These are phyloP conservation scores for Arabidopsis lyrata DNA, from an alignment of 441 rosid species.

Conservation along the genomic window DNA sequence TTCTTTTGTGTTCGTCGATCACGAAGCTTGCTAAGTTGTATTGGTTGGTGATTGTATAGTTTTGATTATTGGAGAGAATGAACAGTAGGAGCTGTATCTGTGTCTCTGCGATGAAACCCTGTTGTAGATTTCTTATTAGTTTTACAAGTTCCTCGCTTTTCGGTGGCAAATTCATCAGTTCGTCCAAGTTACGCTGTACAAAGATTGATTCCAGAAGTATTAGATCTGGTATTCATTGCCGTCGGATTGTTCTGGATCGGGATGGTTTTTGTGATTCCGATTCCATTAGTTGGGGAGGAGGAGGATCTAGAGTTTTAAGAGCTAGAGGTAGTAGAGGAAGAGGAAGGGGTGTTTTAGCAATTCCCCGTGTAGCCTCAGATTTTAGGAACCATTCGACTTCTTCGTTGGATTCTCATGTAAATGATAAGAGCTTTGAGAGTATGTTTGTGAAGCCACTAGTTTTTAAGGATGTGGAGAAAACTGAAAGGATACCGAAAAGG, in stretches of 20 bases:
- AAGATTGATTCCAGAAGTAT: slow-evolving; percentile 41
- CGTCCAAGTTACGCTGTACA: slow-evolving; percentile 63
- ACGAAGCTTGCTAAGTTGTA: slow-evolving; percentile 1
- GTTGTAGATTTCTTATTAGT: slow-evolving; percentile 69
- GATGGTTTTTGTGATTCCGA: slow-evolving; percentile 66
- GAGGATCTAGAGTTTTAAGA: slow-evolving; percentile 49
- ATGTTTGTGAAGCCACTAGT: slow-evolving; percentile 78
- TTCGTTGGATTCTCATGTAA: slow-evolving; percentile 65
- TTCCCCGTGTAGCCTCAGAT: slow-evolving; percentile 78
- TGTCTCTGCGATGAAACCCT: slow-evolving; percentile 79
- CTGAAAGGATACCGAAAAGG: slow-evolving; percentile 51
- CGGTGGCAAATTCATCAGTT: slow-evolving; percentile 51
- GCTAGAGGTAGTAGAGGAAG: slow-evolving; percentile 39
- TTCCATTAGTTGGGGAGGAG: slow-evolving; percentile 46
- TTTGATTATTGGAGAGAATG: slow-evolving; percentile 36
- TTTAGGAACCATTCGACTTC: slow-evolving; percentile 80
- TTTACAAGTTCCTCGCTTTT: slow-evolving; percentile 60
- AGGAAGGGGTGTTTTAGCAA: slow-evolving; percentile 74
- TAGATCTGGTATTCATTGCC: slow-evolving; percentile 45
- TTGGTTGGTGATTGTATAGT: slow-evolving; percentile 5
- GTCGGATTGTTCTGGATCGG: slow-evolving; percentile 50
- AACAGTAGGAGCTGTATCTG: slow-evolving; percentile 63
- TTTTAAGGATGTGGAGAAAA: slow-evolving; percentile 46
- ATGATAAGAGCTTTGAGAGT: slow-evolving; percentile 69
- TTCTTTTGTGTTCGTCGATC: slow-evolving; percentile 45